Evolutionary conservation across 169 alveolate species (phyloP).

Genomic region (Babesia sp.): DNA sequence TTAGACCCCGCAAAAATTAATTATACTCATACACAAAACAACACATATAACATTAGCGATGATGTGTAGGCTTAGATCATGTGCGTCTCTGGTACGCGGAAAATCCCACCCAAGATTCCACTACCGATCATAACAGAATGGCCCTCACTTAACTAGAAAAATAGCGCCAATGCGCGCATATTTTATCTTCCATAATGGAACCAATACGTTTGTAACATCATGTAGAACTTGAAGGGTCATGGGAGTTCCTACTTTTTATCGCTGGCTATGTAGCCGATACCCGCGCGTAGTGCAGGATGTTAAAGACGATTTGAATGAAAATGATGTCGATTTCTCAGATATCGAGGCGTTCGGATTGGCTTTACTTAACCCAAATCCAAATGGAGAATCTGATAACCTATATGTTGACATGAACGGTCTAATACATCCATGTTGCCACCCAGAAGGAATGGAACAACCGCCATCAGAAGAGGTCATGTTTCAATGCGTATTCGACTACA

Average conservation of each 20-base stretch:
- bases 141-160: background rate
- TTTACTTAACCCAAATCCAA: constrained; percentile 67
- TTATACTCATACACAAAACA: too few species aligned
- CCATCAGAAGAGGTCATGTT: constrained; percentile 91
- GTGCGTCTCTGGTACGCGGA: background rate
- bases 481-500: constrained; percentile 87
- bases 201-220: background rate
- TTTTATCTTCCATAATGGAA: background rate
- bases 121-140: too few species aligned
- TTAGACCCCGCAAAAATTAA: too few species aligned
- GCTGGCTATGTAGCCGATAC: constrained; percentile 95
- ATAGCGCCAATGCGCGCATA: background rate
- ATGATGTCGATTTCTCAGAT: constrained; percentile 68
- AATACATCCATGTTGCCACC: constrained; percentile 97
- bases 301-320: constrained; percentile 79
- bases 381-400: constrained; percentile 89
- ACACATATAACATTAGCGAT: too few species aligned
- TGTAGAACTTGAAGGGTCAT: constrained; percentile 56
- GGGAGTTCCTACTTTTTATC: constrained; percentile 99
- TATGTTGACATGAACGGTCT: constrained; percentile 99
- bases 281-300: constrained; percentile 89
- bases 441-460: constrained; percentile 85
- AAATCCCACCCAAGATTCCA: background rate
- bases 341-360: constrained; percentile 60
- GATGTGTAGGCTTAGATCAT: background rate